These are phyloP conservation scores for Microbotryum lychnidis-dioicae DNA, from an alignment of 1,284 basidiomycete species.

Conservation along the genomic window DNA sequence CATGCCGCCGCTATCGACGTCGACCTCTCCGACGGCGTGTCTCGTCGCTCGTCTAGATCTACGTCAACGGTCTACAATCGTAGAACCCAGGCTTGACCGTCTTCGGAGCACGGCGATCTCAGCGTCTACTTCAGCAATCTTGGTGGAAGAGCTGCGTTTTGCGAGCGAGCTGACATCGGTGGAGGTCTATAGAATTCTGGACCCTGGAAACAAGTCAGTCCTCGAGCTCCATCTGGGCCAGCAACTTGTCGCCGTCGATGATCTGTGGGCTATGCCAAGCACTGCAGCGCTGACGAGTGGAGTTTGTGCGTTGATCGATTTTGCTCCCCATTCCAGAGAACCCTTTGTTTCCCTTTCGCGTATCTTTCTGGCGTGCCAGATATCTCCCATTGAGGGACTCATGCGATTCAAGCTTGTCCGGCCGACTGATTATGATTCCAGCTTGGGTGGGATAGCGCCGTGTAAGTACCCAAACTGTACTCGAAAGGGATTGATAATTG, in stretches of 20 bases:
- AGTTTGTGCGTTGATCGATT: too few relatives aligned
- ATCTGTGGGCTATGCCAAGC: too few relatives aligned
- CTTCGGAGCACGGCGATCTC: neutral
- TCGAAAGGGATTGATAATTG: neutral
- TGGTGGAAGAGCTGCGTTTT: neutral
- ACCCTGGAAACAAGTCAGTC: constrained; percentile 23
- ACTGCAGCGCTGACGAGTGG: neutral
- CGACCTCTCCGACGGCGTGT: constrained; percentile 3
- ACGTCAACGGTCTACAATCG: neutral
- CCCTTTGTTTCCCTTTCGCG: constrained; percentile 23
- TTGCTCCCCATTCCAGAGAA: constrained; percentile 5
- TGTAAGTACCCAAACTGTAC: constrained; percentile 1
- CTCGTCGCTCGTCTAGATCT: constrained; percentile 6
- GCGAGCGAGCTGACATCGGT: neutral
- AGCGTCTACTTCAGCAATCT: neutral
- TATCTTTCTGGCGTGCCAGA: constrained; percentile 11
- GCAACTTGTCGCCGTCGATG: too few relatives aligned
- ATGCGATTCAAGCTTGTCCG: constrained; percentile 10
- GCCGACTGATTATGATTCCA: constrained; percentile 7
- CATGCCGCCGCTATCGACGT: constrained; percentile 1
- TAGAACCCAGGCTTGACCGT: neutral
- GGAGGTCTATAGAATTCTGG: constrained; percentile 15
- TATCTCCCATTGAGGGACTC: constrained; percentile 22
- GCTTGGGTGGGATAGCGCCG: constrained; percentile 21
- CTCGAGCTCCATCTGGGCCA: neutral